Base-by-base conservation (phyloP, 139 green algal species). In the Astrephomene gubernaculifera region DNA sequence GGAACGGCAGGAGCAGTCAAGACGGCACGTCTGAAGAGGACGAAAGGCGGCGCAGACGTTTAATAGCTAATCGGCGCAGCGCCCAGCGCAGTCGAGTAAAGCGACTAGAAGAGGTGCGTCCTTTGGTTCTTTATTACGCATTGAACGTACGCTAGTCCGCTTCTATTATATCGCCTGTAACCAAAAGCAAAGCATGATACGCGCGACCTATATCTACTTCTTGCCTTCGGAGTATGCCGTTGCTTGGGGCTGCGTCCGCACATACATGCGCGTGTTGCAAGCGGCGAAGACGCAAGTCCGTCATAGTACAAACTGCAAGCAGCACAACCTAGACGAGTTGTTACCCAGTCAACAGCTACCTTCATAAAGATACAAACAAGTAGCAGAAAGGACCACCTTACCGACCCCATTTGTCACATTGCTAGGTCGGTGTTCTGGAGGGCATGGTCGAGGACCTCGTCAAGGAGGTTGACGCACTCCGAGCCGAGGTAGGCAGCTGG, bases 401-500 rank as follows among this genome's bases (percentile, higher is more conserved):
- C 12, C 14, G 17, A 17, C 49, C 49, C 49, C 49, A 17, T 57
- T 57, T 17, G 12, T 65, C 57, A 65, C 49, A 25, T 57, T 65
- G 57, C 57, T 65, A 83, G 76, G 76, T 72, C 19, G 41, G 41
- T 8, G 76, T 83, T 2, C 29, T 83, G 60, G 76, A 83, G 57
- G 45, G 2, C 29, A 17, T 83, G 25, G 61, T 72, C 1, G 76
- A 83, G 2, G 43, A 60, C 5, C 27, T 83, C 29, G 35, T 72
- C 14, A 83, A 83, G 29, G 76, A 83, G 38, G 76, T 83, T n/a
- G 76, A 83, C 4, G 76, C 72, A n/a, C 3, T 83, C 39, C 76
- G 60, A 5, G 2, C 76, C 0, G 76, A 83, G 41, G 5, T 83
- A 14, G 41, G 36, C 39, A 72, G 5, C 29, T 83, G 76, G 76